Conservation (phyloP, 2,329 filamentous ascomycete species). For the Sporothrix protearum region DNA sequence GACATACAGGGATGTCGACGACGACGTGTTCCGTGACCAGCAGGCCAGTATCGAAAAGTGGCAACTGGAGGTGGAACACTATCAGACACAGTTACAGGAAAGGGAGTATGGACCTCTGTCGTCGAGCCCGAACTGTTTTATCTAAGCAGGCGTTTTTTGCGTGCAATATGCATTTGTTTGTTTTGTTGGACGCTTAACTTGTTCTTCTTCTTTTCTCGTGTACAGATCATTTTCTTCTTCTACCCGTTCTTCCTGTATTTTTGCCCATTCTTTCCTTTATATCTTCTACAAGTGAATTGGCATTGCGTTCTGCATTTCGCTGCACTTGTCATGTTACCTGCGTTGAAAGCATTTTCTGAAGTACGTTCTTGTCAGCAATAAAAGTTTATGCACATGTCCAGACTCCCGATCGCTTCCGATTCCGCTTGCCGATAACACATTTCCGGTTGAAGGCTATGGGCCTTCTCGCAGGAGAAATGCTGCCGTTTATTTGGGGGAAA, state of each 20-base stretch:
- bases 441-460: background rate
- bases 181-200: background rate
- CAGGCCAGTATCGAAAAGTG: background rate
- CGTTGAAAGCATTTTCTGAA: background rate
- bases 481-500: background rate
- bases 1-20: background rate
- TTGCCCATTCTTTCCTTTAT: background rate
- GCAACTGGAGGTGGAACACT: background rate
- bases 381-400: background rate
- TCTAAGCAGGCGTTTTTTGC: slow-evolving; percentile 23
- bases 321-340: background rate
- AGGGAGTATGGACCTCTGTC: background rate
- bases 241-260: background rate
- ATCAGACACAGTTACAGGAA: background rate
- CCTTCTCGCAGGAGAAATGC: background rate
- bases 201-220: background rate
- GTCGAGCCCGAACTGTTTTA: slow-evolving; percentile 24
- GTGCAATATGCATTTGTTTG: background rate
- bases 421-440: background rate
- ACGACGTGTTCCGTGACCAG: background rate
- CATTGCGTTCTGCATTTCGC: background rate
- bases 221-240: background rate
- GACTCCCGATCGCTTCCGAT: background rate
- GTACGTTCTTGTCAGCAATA: background rate
- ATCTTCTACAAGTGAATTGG: background rate